Conservation (phyloP, 352 stramenopile species). For the Phytophthora tentaculata region DNA sequence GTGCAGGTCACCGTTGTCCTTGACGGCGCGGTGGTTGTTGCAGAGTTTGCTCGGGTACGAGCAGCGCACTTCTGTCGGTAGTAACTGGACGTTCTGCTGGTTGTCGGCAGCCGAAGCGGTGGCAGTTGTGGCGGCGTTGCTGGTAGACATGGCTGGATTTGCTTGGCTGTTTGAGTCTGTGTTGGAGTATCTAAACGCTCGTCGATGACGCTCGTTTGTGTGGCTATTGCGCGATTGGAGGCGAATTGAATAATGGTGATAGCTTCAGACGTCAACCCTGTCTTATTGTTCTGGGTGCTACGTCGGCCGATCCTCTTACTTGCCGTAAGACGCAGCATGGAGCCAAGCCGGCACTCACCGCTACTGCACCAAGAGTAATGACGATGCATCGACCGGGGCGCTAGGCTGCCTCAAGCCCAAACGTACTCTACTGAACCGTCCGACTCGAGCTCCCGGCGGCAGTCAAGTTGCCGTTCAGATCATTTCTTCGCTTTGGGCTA, state of each 20-base stretch:
- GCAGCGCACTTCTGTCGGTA: constrained; percentile 62
- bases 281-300: constrained; percentile 38
- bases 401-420: constrained; percentile 34
- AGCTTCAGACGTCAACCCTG: constrained; percentile 13
- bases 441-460: constrained; percentile 10
- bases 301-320: constrained; percentile 12
- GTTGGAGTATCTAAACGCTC: constrained; percentile 16
- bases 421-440: constrained; percentile 48
- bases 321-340: constrained; percentile 24
- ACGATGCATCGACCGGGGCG: constrained; percentile 37
- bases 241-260: constrained; percentile 46
- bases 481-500: constrained; percentile 25
- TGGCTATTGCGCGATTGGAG: constrained; percentile 29
- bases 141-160: constrained; percentile 25
- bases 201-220: constrained; percentile 13
- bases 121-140: constrained; percentile 19
- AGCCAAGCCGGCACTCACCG: constrained; percentile 13
- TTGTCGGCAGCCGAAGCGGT: constrained; percentile 9
- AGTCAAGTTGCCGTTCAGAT: constrained; percentile 44
- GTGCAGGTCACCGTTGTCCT: constrained; percentile 76
- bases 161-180: constrained; percentile 28
- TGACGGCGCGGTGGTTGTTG: constrained; percentile 67
- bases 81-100: constrained; percentile 26
- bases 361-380: constrained; percentile 40
- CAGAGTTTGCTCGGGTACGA: constrained; percentile 78